These are phyloP conservation scores for Geosmithia putterillii DNA, from an alignment of 2,329 filamentous ascomycete genomes.

Conservation along the genomic window DNA sequence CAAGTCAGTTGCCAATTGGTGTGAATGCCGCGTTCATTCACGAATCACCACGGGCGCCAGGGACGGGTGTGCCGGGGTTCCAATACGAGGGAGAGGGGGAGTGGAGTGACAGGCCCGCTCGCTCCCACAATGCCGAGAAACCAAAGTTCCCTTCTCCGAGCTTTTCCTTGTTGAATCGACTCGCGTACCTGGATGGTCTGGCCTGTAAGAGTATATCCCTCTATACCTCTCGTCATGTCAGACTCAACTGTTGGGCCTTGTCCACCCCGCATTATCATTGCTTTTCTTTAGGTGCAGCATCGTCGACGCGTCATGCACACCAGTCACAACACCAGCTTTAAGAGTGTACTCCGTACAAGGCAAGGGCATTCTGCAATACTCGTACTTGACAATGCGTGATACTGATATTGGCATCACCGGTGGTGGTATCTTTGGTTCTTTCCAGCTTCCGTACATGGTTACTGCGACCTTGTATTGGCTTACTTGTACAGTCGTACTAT, in stretches of 20 bases:
- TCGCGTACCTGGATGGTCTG: background rate
- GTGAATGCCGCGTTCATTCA: background rate
- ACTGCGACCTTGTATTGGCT: background rate
- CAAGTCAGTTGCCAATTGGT: background rate
- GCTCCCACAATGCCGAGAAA: background rate
- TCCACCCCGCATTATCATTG: too few relatives aligned
- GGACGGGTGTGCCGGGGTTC: too few relatives aligned
- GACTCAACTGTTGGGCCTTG: too few relatives aligned
- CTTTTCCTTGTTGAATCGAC: background rate
- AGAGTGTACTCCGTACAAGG: background rate
- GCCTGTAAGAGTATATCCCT: background rate
- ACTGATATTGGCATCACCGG: background rate
- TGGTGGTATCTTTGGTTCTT: background rate
- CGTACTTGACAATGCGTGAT: background rate
- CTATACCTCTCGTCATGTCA: background rate
- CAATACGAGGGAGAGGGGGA: too few relatives aligned
- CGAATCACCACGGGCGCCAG: background rate
- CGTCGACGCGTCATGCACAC: background rate
- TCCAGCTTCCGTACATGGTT: background rate
- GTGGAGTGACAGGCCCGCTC: background rate
- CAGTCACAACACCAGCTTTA: background rate
- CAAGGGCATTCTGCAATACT: background rate
- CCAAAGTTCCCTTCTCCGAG: background rate
- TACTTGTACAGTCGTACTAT: background rate
- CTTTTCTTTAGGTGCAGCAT: too few relatives aligned